Percentiles rank a stretch among this genome's conserved stretches.
Evolutionary conservation across 768 basidiomycete species (phyloP).

Genomic region (Lactarius pseudohatsudake): DNA sequence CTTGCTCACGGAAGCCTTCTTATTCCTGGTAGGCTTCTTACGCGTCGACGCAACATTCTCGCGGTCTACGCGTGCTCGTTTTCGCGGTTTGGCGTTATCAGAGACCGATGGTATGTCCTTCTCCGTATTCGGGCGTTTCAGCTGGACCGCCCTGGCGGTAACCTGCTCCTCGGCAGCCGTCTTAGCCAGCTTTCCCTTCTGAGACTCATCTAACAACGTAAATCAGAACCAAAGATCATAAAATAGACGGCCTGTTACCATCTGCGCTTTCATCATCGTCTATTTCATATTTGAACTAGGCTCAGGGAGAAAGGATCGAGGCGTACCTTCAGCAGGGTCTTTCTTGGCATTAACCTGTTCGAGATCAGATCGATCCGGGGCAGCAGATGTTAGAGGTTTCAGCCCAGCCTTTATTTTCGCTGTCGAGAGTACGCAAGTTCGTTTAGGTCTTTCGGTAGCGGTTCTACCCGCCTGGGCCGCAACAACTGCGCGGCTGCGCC

Average conservation of each 20-base stretch:
- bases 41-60: constrained; percentile 5
- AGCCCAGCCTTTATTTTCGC: background rate
- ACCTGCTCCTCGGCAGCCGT: background rate
- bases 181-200: background rate
- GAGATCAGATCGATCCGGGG: background rate
- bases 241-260: background rate
- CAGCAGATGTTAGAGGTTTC: background rate
- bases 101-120: background rate
- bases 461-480: background rate
- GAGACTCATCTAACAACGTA: background rate
- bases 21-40: constrained; percentile 7
- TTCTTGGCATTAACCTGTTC: background rate
- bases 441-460: constrained; percentile 4
- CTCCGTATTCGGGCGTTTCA: constrained; percentile 6
- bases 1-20: constrained; percentile 5
- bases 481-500: background rate
- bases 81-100: background rate
- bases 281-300: constrained; percentile 1
- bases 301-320: background rate
- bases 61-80: constrained; percentile 11
- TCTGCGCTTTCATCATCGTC: background rate
- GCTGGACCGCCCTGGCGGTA: background rate
- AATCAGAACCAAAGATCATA: background rate
- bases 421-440: constrained; percentile 3
- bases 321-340: background rate